Conservation (phyloP, 2,329 filamentous ascomycete species). For the Aspergillus sp. region DNA sequence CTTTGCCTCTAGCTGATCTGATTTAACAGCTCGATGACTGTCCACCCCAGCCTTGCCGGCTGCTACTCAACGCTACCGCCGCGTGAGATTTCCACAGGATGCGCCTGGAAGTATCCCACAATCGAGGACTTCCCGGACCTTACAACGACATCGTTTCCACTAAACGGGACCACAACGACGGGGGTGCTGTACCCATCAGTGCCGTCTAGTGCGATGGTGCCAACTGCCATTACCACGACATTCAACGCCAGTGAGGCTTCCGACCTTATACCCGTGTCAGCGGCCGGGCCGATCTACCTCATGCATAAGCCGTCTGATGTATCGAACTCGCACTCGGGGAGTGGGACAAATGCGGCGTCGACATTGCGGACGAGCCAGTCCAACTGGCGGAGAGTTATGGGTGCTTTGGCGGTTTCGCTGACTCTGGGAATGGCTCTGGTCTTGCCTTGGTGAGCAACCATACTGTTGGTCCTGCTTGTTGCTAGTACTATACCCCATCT, state of each 20-base stretch:
- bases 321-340: background rate
- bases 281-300: background rate
- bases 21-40: background rate
- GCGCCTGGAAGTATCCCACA: background rate
- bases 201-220: too few relatives aligned
- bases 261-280: background rate
- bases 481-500: too few relatives aligned
- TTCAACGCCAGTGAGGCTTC: background rate
- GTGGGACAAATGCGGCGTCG: background rate
- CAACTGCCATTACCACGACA: background rate
- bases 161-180: background rate
- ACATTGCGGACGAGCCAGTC: too few relatives aligned
- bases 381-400: background rate
- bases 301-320: background rate
- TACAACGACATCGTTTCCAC: background rate
- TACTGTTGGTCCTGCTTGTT: background rate
- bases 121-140: background rate
- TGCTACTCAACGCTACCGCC: background rate
- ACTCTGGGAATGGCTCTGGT: background rate
- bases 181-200: background rate
- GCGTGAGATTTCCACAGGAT: background rate
- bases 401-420: background rate
- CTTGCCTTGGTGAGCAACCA: background rate
- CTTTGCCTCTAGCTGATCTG: background rate
- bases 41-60: fast-evolving